Base-by-base conservation (phyloP, 495 filamentous ascomycete species). In the Bacidia gigantensis region DNA sequence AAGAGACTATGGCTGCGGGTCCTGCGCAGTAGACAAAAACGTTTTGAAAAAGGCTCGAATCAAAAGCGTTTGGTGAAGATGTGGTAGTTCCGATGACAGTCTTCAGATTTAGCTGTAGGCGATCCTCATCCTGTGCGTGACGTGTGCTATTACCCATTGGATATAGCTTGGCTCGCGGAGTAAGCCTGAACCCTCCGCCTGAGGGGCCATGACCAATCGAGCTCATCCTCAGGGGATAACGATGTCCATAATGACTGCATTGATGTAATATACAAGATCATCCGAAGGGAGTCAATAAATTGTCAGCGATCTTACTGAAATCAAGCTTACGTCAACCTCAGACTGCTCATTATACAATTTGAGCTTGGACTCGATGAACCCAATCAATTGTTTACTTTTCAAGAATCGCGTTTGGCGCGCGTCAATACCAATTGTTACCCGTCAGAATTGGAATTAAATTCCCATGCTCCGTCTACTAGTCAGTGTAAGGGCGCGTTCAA, bases 1-100 rank as follows among this genome's bases (percentile, higher is more conserved):
- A 78, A 9, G 86, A 84, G n/a, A 97, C 76, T 0, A 98, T 87
- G 17, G 85, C 92, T n/a, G 87, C 86, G 12, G 88, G 90, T 39
- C 92, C 93, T 10, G 92, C 92, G 55, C 87, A 89, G 64, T 89
- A 87, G 23, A 86, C 89, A 62, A 98, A 94, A 38, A 75, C 76
- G 54, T 69, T 68, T 46, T 75, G 79, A 26, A 83, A 79, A 14
- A 83, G 73, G 45, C 88, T 78, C 49, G 77, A 77, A 60, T 93
- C 89, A 65, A 98, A 95, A 49, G 82, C 89, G 65, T 86, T 89
- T 17, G 86, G 82, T 3, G 87, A 85, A 54, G 69, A 77, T 51
- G 86, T 89, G 11, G 89, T 93, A 17, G 88, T 89, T 14, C 89
- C 89, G 58, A 97, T 84, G 32, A 97, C 86, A 35, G 83, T 80